A percentile compares a stretch with the other conserved stretches of the same genome.
These are phyloP conservation scores for Cryomyces minteri DNA, from an alignment of 495 filamentous ascomycete species.

Conservation along the genomic window DNA sequence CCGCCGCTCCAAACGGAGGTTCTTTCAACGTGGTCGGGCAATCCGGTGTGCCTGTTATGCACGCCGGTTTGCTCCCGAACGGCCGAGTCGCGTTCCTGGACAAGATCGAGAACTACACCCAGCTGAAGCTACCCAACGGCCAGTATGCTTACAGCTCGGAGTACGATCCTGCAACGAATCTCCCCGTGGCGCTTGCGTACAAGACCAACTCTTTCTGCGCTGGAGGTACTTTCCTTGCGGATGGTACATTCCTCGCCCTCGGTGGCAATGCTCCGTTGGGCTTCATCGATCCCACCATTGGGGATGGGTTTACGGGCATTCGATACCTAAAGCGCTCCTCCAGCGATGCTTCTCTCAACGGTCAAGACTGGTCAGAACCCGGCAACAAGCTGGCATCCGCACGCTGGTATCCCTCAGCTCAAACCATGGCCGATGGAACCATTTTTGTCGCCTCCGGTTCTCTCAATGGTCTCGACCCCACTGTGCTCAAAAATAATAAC, in stretches of 20 bases:
- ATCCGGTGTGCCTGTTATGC: constrained; percentile 45
- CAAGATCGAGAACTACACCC: constrained; percentile 43
- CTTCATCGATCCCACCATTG: constrained; percentile 37
- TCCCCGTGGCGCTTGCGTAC: constrained; percentile 28
- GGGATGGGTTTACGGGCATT: constrained; percentile 37
- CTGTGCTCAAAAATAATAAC: constrained; percentile 38
- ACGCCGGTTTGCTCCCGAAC: constrained; percentile 40
- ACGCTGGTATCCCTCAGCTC: constrained; percentile 42
- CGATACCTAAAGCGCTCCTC: constrained; percentile 32
- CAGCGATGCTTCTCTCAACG: constrained; percentile 27
- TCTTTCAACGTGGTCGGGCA: constrained; percentile 29
- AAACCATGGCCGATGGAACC: constrained; percentile 34
- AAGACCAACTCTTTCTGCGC: constrained; percentile 45
- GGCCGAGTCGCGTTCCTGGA: constrained; percentile 42
- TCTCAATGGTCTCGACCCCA: constrained; percentile 40
- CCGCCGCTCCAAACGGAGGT: constrained; percentile 21
- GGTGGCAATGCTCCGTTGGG: constrained; percentile 37
- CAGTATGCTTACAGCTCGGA: constrained; percentile 41
- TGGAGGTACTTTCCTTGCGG: constrained; percentile 38
- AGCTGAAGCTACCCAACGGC: constrained; percentile 32
- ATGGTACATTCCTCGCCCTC: constrained; percentile 33
- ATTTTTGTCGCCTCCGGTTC: constrained; percentile 45
- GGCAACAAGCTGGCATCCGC: constrained; percentile 33
- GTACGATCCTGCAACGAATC: constrained; percentile 34
- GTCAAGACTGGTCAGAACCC: constrained; percentile 35